These are phyloP conservation scores for Podaxis pistillaris DNA, from an alignment of 768 basidiomycete species.

Conservation along the genomic window DNA sequence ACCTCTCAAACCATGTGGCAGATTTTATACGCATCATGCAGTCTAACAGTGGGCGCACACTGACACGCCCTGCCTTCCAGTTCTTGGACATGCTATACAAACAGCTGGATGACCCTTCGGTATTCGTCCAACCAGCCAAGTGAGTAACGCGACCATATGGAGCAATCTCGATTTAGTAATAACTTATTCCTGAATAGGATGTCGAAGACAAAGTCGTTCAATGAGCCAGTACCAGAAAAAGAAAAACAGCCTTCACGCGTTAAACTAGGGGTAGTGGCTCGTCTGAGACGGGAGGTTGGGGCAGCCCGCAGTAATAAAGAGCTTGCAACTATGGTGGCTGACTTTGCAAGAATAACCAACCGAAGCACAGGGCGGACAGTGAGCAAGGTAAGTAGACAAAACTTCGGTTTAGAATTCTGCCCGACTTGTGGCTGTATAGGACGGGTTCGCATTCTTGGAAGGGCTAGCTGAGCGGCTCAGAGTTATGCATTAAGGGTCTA, in stretches of 20 bases:
- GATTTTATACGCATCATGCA: slow-evolving; percentile 66
- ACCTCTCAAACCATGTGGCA: slow-evolving; percentile 51
- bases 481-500: slow-evolving; percentile 31
- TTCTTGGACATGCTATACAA: slow-evolving; percentile 71
- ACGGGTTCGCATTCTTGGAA: slow-evolving; percentile 69
- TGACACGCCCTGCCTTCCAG: slow-evolving; percentile 69
- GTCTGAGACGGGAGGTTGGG: slow-evolving; percentile 53
- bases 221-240: slow-evolving; percentile 36
- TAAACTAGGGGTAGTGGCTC: slow-evolving; percentile 60
- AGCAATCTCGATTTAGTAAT: neutral
- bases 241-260: slow-evolving; percentile 42
- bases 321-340: slow-evolving; percentile 63
- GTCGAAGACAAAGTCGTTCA: slow-evolving; percentile 38
- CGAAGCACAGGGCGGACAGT: slow-evolving; percentile 67
- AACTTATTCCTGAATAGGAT: slow-evolving; percentile 22
- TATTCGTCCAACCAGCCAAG: slow-evolving; percentile 55
- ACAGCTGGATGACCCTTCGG: slow-evolving; percentile 68
- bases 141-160: slow-evolving; percentile 24
- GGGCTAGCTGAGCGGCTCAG: slow-evolving; percentile 55
- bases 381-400: slow-evolving; percentile 47
- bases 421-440: slow-evolving; percentile 29
- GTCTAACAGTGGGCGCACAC: slow-evolving; percentile 60
- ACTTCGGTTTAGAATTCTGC: neutral
- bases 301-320: slow-evolving; percentile 50
- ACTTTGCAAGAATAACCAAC: slow-evolving; percentile 70